Conservation (phyloP, 2,329 filamentous ascomycete species). For the Cordyceps cicadae region DNA sequence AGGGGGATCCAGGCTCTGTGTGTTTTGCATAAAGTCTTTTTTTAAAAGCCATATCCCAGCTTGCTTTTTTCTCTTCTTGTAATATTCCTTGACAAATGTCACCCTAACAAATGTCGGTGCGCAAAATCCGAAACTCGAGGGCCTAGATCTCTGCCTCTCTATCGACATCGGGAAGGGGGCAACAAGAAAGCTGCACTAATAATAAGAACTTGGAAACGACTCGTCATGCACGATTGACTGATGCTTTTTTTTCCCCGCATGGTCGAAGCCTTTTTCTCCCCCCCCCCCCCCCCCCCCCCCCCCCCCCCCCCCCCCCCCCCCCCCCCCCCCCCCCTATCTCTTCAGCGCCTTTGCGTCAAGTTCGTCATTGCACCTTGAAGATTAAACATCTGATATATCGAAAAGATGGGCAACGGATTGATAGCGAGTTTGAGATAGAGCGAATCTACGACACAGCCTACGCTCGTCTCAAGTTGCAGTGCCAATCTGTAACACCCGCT, state of each 20-base stretch:
- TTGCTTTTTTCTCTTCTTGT: neutral
- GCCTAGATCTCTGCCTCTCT: neutral
- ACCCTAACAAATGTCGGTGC: conserved; percentile 1
- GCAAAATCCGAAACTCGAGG: neutral
- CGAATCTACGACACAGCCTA: neutral
- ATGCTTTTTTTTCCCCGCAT: neutral
- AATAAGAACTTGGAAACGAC: neutral
- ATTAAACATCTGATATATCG: neutral
- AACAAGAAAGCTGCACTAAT: neutral
- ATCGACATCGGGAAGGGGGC: neutral
- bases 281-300: too few relatives aligned
- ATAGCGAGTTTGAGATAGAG: neutral
- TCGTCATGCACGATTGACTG: neutral
- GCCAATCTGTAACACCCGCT: conserved; percentile 3
- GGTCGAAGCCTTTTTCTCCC: neutral
- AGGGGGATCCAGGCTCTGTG: neutral
- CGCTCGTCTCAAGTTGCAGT: neutral
- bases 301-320: too few relatives aligned
- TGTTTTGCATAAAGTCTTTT: neutral
- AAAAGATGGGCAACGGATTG: neutral
- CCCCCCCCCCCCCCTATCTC: too few relatives aligned
- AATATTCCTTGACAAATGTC: neutral
- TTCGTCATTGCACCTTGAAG: neutral
- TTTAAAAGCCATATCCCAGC: neutral
- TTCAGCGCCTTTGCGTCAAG: neutral